Conservation (phyloP, 1,139 yeast genomes). For the Pichia cactophila region DNA sequence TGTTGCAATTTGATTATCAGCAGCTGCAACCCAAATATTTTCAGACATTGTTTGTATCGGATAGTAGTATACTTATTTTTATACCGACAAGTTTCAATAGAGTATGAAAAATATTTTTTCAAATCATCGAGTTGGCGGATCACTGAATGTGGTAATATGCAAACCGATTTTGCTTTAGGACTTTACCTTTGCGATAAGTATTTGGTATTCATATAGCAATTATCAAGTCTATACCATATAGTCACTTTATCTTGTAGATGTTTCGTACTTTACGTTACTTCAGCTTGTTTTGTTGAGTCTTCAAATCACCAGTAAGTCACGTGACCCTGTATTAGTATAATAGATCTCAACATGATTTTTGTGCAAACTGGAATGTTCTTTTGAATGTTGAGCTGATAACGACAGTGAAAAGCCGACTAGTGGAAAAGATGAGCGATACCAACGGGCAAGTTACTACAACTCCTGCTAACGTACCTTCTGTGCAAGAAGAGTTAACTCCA, state of each 20-base stretch:
- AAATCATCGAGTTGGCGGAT: too few relatives aligned
- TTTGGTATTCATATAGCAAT: too few relatives aligned
- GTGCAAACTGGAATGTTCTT: not conserved
- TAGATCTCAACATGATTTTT: not conserved
- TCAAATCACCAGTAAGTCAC: not conserved
- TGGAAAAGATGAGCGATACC: not conserved
- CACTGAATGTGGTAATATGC: too few relatives aligned
- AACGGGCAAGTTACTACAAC: constrained; percentile 5
- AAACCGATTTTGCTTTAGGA: too few relatives aligned
- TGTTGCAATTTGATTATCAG: constrained; percentile 61
- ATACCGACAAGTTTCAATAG: not conserved
- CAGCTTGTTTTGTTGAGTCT: too few relatives aligned
- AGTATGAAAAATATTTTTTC: too few relatives aligned
- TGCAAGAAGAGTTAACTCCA: not conserved
- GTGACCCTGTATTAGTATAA: not conserved
- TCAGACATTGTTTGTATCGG: constrained; percentile 4
- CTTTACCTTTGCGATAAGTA: too few relatives aligned
- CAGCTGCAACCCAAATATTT: constrained; percentile 93
- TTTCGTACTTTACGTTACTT: too few relatives aligned
- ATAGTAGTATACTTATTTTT: not conserved
- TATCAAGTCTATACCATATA: too few relatives aligned
- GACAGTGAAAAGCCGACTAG: too few relatives aligned
- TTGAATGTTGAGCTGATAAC: too few relatives aligned
- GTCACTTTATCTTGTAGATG: too few relatives aligned
- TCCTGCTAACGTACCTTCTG: not conserved